Evolutionary conservation across 2,329 filamentous ascomycete genomes (phyloP).

Genomic region (Venturiaceae sp.): DNA sequence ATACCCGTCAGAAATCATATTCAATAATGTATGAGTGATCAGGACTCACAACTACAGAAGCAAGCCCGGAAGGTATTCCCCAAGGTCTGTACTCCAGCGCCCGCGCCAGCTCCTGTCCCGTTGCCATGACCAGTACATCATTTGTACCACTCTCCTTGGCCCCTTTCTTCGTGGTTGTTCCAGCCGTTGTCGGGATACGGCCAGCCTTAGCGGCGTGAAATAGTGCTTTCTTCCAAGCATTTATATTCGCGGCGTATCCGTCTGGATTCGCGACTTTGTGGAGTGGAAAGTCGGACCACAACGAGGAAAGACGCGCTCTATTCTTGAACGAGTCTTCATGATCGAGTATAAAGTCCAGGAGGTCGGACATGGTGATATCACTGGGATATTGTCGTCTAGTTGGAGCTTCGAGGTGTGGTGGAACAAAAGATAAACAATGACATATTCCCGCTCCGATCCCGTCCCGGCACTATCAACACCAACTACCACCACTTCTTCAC

Average conservation of each 20-base stretch:
- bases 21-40: slow-evolving; percentile 16
- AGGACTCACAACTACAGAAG: slow-evolving; percentile 53
- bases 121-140: slow-evolving; percentile 41
- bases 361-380: slow-evolving; percentile 47
- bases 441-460: not conserved
- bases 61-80: slow-evolving; percentile 72
- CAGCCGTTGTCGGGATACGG: slow-evolving; percentile 34
- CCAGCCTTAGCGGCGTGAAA: slow-evolving; percentile 59
- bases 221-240: slow-evolving; percentile 69
- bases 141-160: slow-evolving; percentile 20
- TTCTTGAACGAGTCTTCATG: slow-evolving; percentile 40
- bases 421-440: not conserved
- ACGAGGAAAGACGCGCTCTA: slow-evolving; percentile 68
- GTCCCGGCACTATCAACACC: not conserved
- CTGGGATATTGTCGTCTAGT: not conserved
- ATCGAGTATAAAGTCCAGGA: slow-evolving; percentile 49
- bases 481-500: not conserved
- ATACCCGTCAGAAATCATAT: not conserved
- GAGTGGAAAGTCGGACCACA: slow-evolving; percentile 77
- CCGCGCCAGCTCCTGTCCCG: slow-evolving; percentile 54
- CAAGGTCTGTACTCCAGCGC: slow-evolving; percentile 67
- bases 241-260: slow-evolving; percentile 70
- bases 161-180: slow-evolving; percentile 13
- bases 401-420: not conserved
- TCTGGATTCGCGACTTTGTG: slow-evolving; percentile 73